Evolutionary conservation across 495 filamentous ascomycete species (phyloP).

Genomic region (Immersiella caudata): DNA sequence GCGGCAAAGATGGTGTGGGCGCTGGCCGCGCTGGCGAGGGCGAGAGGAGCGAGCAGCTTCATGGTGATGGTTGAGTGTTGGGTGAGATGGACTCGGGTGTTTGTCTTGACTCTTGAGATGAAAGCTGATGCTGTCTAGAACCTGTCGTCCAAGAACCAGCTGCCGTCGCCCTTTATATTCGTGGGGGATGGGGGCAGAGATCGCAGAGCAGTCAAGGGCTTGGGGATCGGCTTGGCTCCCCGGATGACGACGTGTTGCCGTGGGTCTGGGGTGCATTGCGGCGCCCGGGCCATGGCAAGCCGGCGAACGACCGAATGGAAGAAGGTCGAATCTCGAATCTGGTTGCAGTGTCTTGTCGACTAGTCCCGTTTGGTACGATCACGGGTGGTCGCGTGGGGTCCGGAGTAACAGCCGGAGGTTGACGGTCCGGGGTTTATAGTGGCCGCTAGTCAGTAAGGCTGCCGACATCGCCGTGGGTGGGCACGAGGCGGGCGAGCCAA

Average conservation of each 20-base stretch:
- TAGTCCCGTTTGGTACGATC: conserved; percentile 22
- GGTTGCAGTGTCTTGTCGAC: conserved; percentile 28
- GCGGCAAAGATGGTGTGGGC: conserved; percentile 40
- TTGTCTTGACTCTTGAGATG: background rate
- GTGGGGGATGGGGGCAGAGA: background rate
- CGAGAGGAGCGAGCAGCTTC: conserved; percentile 34
- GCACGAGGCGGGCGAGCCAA: conserved; percentile 30
- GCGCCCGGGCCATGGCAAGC: conserved; percentile 6
- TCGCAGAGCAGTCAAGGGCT: background rate
- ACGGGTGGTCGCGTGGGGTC: conserved; percentile 1
- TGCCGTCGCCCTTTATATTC: background rate
- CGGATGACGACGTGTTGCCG: background rate
- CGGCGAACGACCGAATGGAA: conserved; percentile 10
- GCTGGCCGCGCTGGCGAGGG: conserved; percentile 32
- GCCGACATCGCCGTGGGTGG: conserved; percentile 25
- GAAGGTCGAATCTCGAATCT: background rate
- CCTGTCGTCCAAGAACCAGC: background rate
- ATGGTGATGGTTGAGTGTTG: conserved; percentile 21
- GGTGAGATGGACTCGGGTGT: background rate
- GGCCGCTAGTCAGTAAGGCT: conserved; percentile 24
- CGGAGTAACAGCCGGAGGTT: conserved; percentile 23
- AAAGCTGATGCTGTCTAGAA: background rate
- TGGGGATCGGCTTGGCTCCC: background rate
- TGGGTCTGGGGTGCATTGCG: conserved; percentile 1
- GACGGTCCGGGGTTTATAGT: conserved; percentile 21